These are phyloP conservation scores for Colletotrichum viniferum DNA, from an alignment of 2,329 filamentous ascomycete species.

Conservation along the genomic window DNA sequence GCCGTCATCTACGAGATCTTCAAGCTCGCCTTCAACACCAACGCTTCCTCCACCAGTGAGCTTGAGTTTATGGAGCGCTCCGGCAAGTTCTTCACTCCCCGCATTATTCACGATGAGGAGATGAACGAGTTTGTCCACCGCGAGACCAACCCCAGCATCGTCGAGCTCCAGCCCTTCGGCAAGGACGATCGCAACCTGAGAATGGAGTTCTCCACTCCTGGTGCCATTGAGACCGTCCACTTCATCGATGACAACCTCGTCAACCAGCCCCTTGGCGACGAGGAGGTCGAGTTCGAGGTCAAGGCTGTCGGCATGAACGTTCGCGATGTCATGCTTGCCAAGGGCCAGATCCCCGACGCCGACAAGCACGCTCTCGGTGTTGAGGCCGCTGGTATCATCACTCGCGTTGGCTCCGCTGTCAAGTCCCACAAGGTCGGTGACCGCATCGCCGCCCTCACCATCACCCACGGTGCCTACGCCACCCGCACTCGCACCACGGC, in stretches of 20 bases:
- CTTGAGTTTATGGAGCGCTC: conserved; percentile 47
- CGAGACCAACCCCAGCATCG: conserved; percentile 40
- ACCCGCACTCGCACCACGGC: conserved; percentile 26
- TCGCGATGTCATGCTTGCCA: conserved; percentile 49
- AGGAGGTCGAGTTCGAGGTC: conserved; percentile 49
- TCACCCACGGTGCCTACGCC: conserved; percentile 25
- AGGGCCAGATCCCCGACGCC: conserved; percentile 38
- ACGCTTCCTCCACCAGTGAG: conserved; percentile 36
- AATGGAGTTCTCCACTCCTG: conserved; percentile 41
- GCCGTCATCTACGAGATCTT: conserved; percentile 41
- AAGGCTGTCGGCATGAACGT: conserved; percentile 49
- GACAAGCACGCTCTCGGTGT: conserved; percentile 30
- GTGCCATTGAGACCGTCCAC: conserved; percentile 43
- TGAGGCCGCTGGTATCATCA: conserved; percentile 37
- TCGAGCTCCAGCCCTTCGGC: conserved; percentile 45
- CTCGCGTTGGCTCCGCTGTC: conserved; percentile 33
- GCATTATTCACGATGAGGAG: conserved; percentile 41
- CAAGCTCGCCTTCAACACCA: conserved; percentile 37
- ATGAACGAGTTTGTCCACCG: conserved; percentile 48
- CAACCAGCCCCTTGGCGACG: conserved; percentile 29
- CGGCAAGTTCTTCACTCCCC: conserved; percentile 42
- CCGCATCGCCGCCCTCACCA: conserved; percentile 24
- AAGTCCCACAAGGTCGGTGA: conserved; percentile 34
- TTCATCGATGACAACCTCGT: conserved; percentile 40
- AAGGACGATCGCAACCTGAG: conserved; percentile 36